phyloP scores from a whole-genome alignment of 352 stramenopile genomes.

The Globisporangium megalacanthum region DNA sequence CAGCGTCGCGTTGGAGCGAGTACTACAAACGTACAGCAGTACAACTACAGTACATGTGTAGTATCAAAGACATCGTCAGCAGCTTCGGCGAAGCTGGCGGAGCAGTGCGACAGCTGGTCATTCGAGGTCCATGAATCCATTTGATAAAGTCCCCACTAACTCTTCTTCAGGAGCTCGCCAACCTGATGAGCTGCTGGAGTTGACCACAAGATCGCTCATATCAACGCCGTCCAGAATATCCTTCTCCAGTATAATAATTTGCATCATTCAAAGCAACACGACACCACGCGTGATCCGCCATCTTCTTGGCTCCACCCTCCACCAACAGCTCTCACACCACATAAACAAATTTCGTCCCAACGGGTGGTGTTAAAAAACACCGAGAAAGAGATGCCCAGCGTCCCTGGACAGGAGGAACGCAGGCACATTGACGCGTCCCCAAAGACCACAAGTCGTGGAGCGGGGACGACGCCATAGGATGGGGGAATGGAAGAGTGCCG shows the following conservation, averaged over 20 bases:
- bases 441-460: constrained; percentile 12
- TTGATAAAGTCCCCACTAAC: too few species aligned
- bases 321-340: neutral
- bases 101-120: neutral
- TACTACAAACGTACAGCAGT: too few species aligned
- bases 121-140: too few species aligned
- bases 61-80: neutral
- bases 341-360: constrained; percentile 24
- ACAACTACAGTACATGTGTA: too few species aligned
- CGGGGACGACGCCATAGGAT: constrained; percentile 27
- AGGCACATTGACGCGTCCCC: constrained; percentile 9
- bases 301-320: neutral
- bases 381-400: constrained; percentile 27
- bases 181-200: too few species aligned
- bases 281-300: neutral
- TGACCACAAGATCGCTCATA: too few species aligned
- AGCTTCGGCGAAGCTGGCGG: neutral
- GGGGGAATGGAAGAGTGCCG: neutral
- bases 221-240: too few species aligned
- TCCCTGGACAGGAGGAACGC: neutral
- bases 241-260: too few species aligned
- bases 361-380: constrained; percentile 90
- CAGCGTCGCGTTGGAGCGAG: too few species aligned
- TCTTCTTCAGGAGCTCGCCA: too few species aligned
- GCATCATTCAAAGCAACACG: neutral